These are phyloP conservation scores for Polytrichum formosum DNA, from an alignment of 225 moss, liverwort and hornwort genomes.

Conservation along the genomic window DNA sequence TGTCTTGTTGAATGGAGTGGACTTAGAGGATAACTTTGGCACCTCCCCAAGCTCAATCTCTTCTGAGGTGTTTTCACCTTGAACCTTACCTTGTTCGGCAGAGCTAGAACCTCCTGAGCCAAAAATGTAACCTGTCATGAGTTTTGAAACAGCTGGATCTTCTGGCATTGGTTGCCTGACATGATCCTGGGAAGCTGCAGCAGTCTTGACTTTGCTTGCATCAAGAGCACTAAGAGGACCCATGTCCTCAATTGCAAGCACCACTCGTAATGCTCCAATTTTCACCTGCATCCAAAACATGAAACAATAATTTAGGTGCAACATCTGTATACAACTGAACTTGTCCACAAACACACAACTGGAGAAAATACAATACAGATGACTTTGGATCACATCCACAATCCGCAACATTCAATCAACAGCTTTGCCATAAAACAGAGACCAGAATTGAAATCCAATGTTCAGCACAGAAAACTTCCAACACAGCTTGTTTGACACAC, in stretches of 20 bases:
- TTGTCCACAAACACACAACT: too few relatives aligned
- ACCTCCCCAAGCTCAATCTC: slow-evolving; percentile 24
- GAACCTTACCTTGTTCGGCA: slow-evolving; percentile 7
- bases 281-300: slow-evolving; percentile 19
- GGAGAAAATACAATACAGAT: too few relatives aligned
- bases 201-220: slow-evolving; percentile 22
- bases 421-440: too few relatives aligned
- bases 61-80: slow-evolving; percentile 3
- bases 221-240: slow-evolving; percentile 34
- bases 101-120: slow-evolving; percentile 9
- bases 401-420: too few relatives aligned
- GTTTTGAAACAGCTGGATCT: slow-evolving; percentile 15
- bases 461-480: too few relatives aligned
- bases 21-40: slow-evolving; percentile 8
- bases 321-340: too few relatives aligned
- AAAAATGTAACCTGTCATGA: slow-evolving; percentile 3
- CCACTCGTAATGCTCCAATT: slow-evolving; percentile 35
- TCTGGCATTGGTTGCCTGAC: slow-evolving; percentile 13
- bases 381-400: too few relatives aligned
- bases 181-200: slow-evolving; percentile 26
- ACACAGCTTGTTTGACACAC: too few relatives aligned
- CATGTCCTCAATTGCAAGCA: slow-evolving; percentile 43
- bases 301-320: too few relatives aligned
- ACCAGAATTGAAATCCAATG: too few relatives aligned
- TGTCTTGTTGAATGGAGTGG: slow-evolving; percentile 15